These are phyloP conservation scores for Thermomyces lanuginosus DNA, from an alignment of 2,329 filamentous ascomycete species.

Conservation along the genomic window DNA sequence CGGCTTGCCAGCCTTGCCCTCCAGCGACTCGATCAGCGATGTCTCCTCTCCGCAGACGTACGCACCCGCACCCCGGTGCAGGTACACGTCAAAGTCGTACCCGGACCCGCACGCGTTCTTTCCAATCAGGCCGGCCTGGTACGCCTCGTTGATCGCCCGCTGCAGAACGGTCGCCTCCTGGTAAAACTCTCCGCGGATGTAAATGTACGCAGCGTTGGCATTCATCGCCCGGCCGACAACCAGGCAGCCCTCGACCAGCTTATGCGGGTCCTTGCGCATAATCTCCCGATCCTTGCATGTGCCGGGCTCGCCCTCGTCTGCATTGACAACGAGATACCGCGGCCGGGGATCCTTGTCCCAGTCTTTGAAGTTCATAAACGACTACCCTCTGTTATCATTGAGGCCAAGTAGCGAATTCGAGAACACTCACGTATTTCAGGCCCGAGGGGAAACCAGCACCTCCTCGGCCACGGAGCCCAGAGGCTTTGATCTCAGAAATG, in stretches of 20 bases:
- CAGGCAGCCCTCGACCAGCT: slow-evolving; percentile 92
- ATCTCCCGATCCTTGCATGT: slow-evolving; percentile 99
- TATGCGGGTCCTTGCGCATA: slow-evolving; percentile 99
- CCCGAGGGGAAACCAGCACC: slow-evolving; percentile 96
- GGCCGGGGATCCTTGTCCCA: slow-evolving; percentile 98
- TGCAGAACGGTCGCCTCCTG: slow-evolving; percentile 88
- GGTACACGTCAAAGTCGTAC: slow-evolving; percentile 93
- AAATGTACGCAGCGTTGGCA: slow-evolving; percentile 95
- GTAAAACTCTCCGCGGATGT: slow-evolving; percentile 97
- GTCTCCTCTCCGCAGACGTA: slow-evolving; percentile 99
- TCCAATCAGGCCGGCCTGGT: slow-evolving; percentile 82
- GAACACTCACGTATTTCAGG: slow-evolving; percentile 78
- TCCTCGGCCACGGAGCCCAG: slow-evolving; percentile 84
- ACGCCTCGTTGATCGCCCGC: slow-evolving; percentile 92
- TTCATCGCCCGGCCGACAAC: slow-evolving; percentile 97
- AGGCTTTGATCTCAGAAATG: slow-evolving; percentile 93
- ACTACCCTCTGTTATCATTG: slow-evolving; percentile 36
- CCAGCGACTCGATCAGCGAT: slow-evolving; percentile 90
- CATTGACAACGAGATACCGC: slow-evolving; percentile 93
- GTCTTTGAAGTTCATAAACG: slow-evolving; percentile 99
- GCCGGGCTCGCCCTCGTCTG: slow-evolving; percentile 94
- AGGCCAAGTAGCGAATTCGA: slow-evolving; percentile 1
- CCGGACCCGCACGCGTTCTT: slow-evolving; percentile 96
- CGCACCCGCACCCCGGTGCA: slow-evolving; percentile 92
- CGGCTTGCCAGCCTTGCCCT: slow-evolving; percentile 97